Percentiles rank a stretch among this genome's conserved stretches.
Conservation (phyloP, 768 basidiomycete species). For the Cystofilobasidium ferigula region DNA sequence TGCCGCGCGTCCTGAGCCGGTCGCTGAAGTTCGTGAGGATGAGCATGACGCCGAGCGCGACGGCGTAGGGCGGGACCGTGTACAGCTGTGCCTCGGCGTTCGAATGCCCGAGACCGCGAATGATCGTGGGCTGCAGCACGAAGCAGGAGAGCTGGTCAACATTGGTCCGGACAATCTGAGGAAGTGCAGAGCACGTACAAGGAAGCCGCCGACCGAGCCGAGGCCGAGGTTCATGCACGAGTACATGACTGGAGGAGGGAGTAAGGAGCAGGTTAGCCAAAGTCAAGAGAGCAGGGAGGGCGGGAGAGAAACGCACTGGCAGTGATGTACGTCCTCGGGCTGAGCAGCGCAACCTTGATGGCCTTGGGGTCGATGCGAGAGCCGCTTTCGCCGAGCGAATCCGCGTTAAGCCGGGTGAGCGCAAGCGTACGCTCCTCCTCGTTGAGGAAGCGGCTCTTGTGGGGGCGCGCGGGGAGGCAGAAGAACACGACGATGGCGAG, state of each 20-base stretch:
- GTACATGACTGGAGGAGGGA: constrained; percentile 23
- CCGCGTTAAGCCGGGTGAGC: constrained; percentile 35
- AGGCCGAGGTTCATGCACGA: constrained; percentile 38
- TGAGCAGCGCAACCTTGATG: constrained; percentile 35
- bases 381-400: not conserved
- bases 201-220: constrained; percentile 33
- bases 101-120: constrained; percentile 19
- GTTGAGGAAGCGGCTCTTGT: constrained; percentile 36
- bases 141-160: not conserved
- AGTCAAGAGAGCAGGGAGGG: not conserved
- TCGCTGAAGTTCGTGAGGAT: constrained; percentile 27
- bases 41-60: constrained; percentile 28
- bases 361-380: constrained; percentile 19
- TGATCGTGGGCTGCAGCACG: not conserved
- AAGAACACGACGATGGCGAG: constrained; percentile 40
- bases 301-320: constrained; percentile 12
- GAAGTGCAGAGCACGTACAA: too few species aligned
- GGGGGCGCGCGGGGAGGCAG: constrained; percentile 40
- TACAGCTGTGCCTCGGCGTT: constrained; percentile 36
- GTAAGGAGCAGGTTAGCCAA: not conserved
- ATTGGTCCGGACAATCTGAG: too few species aligned
- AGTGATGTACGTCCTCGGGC: constrained; percentile 39
- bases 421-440: constrained; percentile 39
- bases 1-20: constrained; percentile 21
- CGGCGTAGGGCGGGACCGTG: constrained; percentile 40